phyloP scores from a whole-genome alignment of 129 eudicot species.

The Helianthus tuberosus region DNA sequence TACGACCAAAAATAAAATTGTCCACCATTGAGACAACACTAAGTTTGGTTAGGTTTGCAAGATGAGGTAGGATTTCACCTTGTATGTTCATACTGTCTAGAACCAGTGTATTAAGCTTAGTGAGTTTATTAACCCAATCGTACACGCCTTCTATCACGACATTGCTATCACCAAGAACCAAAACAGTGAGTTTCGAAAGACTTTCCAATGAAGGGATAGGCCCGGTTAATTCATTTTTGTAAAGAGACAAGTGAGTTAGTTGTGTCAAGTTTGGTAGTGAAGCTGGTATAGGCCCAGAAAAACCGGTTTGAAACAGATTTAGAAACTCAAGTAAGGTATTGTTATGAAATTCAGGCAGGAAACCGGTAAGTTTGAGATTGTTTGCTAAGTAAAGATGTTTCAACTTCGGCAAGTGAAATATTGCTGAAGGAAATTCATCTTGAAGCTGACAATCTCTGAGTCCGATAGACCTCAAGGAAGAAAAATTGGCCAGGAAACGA shows the following conservation, averaged over 20 bases:
- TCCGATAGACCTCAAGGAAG: conserved; percentile 9
- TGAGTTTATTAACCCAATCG: conserved; percentile 8
- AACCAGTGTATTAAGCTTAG: neutral
- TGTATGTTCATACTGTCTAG: conserved; percentile 1
- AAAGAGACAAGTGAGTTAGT: neutral
- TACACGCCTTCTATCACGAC: neutral
- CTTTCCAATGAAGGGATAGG: conserved; percentile 17
- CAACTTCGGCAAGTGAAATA: conserved; percentile 30
- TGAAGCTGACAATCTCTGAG: neutral
- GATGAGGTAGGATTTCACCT: conserved; percentile 25
- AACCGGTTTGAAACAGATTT: neutral
- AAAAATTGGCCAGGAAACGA: conserved; percentile 21
- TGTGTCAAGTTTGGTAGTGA: conserved; percentile 28
- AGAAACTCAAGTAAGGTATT: conserved; percentile 23
- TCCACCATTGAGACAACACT: neutral
- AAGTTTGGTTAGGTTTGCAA: conserved; percentile 27
- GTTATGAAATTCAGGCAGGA: conserved; percentile 34
- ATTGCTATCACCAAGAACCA: neutral
- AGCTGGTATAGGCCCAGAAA: conserved; percentile 22
- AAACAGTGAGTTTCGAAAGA: neutral
- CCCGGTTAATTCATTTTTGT: neutral
- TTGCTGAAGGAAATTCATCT: conserved; percentile 23
- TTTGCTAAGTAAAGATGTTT: neutral
- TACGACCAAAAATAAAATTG: neutral
- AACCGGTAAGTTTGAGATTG: conserved; percentile 32